A percentile compares a stretch with the other conserved stretches of the same genome.
phyloP scores from a whole-genome alignment of 106 monocot species.

The Acorus gramineus region DNA sequence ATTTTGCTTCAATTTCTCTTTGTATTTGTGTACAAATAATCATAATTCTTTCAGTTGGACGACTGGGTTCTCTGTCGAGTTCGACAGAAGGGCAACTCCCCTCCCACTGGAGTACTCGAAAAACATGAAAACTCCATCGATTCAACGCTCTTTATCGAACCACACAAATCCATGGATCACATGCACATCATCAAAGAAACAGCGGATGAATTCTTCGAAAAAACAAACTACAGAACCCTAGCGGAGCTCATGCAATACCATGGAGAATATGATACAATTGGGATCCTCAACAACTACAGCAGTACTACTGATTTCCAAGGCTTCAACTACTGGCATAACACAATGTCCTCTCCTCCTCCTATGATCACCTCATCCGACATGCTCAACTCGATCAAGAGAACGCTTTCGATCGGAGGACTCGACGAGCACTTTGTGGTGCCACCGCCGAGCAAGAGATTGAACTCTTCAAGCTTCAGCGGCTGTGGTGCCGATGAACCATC shows the following conservation, averaged over 20 bases:
- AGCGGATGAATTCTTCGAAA: no score
- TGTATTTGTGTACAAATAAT: not conserved
- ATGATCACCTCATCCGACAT: not conserved
- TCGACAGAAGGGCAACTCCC: conserved; percentile 10
- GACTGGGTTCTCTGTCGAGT: conserved; percentile 43
- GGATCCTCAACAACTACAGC: not conserved
- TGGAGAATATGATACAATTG: no score
- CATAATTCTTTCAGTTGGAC: conserved; percentile 18
- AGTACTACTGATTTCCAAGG: not conserved
- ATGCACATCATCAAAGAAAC: no score
- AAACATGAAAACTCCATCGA: not conserved
- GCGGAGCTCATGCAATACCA: no score
- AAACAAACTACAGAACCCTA: no score
- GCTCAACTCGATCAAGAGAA: conserved; percentile 17
- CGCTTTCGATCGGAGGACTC: conserved; percentile 13
- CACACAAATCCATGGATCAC: not conserved
- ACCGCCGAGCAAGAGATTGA: conserved; percentile 7
- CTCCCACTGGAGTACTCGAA: not conserved
- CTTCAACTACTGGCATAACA: not conserved
- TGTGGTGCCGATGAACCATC: not conserved
- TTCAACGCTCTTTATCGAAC: not conserved
- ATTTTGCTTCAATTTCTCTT: not conserved
- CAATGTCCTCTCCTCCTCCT: not conserved
- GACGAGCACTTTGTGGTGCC: conserved; percentile 18
- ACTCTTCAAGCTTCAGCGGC: not conserved